Base-by-base conservation (phyloP, 495 filamentous ascomycete species). In the Aspergillus homomorphus region DNA sequence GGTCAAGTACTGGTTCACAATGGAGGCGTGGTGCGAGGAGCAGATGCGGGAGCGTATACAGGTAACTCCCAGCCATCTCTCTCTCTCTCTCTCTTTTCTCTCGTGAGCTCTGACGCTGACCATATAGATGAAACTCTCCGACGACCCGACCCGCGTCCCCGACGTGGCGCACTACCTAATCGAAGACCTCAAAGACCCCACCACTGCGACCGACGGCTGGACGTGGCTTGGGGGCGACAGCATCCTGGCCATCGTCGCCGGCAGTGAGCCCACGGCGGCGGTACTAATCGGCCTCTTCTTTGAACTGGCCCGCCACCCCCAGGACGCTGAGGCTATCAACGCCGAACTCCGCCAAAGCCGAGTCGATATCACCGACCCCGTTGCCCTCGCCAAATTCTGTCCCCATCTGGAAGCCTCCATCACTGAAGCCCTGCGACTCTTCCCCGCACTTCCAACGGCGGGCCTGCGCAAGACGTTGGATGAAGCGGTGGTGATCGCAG, bases 361-460 rank as follows among this genome's bases (percentile, higher is more conserved):
- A 6, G 51, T 54, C 6, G 51, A 54, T 54, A 10, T 54, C 1
- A 14, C 9, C 22, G 51, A 54, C 15, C 33, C 33, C 1, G 5
- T 20, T 1, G 42, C 33, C 1, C 18, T 54, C 8, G 18, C 22
- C 15, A 20, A 19, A 4, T 4, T 20, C 15, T 70, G 83, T 23
- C 76, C 79, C 15, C 65, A 77, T 51, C 62, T 84, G 4, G 72
- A 78, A 44, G 71, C 66, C 6, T 66, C 76, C 33, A 83, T 85
- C 64, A 73, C 78, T 43, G 81, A 86, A 63, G 69, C 81, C 0
- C 63, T 84, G 28, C 69, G 81, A 2, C 63, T 85, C 12, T 73
- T 81, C 62, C 76, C 75, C 6, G 72, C 81, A 0, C 67, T 77
- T 7, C 70, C 74, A 1, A 74, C 72, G 4, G 78, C 68, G 14